A percentile compares a stretch with the other conserved stretches of the same genome.
phyloP scores from a whole-genome alignment of 2,329 filamentous ascomycete genomes.

The Colletotrichum sp. region DNA sequence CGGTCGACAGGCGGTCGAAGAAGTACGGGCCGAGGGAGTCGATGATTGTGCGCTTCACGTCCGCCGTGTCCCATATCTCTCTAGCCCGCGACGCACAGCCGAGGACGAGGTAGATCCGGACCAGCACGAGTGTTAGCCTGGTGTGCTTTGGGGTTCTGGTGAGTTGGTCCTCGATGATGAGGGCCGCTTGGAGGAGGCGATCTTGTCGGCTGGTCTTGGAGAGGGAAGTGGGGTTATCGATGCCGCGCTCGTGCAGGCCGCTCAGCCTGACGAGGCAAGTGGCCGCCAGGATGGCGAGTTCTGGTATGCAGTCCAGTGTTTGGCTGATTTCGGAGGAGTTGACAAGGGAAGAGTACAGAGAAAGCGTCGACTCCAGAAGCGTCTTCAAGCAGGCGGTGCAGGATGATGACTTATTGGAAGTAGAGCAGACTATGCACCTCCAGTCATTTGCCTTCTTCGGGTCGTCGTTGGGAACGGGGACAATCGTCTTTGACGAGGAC shows the following conservation, averaged over 20 bases:
- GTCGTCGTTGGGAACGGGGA: conserved; percentile 24
- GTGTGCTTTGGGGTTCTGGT: conserved; percentile 49
- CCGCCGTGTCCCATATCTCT: conserved; percentile 54
- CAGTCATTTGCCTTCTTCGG: conserved; percentile 21
- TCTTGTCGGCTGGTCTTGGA: conserved; percentile 18
- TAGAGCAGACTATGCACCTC: conserved; percentile 13
- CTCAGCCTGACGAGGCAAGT: conserved; percentile 37
- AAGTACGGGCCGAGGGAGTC: conserved; percentile 61
- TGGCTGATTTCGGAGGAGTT: not conserved
- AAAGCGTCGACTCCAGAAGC: conserved; percentile 14
- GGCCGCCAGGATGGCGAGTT: conserved; percentile 38
- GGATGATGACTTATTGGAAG: not conserved
- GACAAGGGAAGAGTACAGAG: conserved; percentile 13
- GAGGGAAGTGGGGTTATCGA: not conserved
- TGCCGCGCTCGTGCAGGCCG: not conserved
- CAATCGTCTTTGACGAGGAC: conserved; percentile 39
- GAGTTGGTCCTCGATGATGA: conserved; percentile 56
- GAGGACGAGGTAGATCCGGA: conserved; percentile 56
- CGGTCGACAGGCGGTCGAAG: conserved; percentile 58
- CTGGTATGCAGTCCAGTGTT: conserved; percentile 28
- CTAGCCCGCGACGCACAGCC: conserved; percentile 54
- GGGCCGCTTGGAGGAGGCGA: conserved; percentile 51
- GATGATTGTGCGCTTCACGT: conserved; percentile 63
- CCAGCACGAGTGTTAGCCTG: conserved; percentile 53
- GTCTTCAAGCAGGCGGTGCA: conserved; percentile 5